Percentiles rank a stretch among this genome's conserved stretches.
Evolutionary conservation across 1,139 yeast species (phyloP).

Genomic region (Geotrichum candidum): DNA sequence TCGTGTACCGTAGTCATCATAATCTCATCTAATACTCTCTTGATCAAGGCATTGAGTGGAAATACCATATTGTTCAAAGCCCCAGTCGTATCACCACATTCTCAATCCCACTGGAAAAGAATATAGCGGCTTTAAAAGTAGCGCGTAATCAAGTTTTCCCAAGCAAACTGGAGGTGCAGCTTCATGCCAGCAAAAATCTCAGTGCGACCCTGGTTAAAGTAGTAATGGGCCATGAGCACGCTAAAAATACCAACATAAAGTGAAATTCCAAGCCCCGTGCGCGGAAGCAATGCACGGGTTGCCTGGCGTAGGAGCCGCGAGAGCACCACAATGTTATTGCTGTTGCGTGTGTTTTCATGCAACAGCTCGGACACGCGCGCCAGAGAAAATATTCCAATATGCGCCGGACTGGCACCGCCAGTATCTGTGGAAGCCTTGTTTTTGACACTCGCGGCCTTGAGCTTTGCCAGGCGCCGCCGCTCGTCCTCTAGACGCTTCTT

Average conservation of each 20-base stretch:
- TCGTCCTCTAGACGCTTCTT: background rate
- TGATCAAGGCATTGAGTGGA: background rate
- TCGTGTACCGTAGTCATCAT: background rate
- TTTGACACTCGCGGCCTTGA: conserved; percentile 1
- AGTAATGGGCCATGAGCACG: conserved; percentile 15
- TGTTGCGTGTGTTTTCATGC: background rate
- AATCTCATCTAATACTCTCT: background rate
- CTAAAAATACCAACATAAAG: conserved; percentile 22
- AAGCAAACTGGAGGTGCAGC: conserved; percentile 1
- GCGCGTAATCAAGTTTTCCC: conserved; percentile 14
- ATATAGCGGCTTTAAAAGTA: conserved; percentile 2
- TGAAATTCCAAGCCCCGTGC: conserved; percentile 17
- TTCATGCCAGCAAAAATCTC: background rate
- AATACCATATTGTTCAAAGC: background rate
- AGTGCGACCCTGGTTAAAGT: background rate
- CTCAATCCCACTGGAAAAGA: background rate
- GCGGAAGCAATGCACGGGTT: conserved; percentile 6
- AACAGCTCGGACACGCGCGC: background rate
- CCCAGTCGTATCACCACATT: background rate
- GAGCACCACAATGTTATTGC: conserved; percentile 5
- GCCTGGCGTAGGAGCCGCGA: conserved; percentile 3
- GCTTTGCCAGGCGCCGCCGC: conserved; percentile 1
- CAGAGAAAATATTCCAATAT: conserved; percentile 5
- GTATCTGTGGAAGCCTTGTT: background rate
- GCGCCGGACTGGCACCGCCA: background rate